Conservation (phyloP, 345 rosid species). For the Pistacia atlantica region DNA sequence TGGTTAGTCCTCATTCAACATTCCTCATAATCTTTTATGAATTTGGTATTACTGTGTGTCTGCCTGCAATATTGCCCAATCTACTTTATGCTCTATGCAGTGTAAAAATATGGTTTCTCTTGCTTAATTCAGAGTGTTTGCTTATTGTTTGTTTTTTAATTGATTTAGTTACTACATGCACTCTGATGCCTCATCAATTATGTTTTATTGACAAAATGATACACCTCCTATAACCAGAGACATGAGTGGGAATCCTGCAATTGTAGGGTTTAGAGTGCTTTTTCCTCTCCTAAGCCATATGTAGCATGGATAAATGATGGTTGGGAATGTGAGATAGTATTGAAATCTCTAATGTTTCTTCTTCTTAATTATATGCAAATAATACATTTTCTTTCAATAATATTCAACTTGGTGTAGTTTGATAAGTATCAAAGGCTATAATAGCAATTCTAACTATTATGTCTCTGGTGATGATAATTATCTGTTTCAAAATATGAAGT, state of each 20-base stretch:
- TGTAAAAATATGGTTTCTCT: neutral
- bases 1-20: conserved; percentile 57
- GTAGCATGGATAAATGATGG: neutral
- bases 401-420: neutral
- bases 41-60: neutral
- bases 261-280: neutral
- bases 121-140: neutral
- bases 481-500: neutral
- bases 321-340: neutral
- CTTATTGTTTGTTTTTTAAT: neutral
- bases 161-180: neutral
- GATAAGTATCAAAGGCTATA: neutral
- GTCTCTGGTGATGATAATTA: neutral
- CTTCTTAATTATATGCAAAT: neutral
- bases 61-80: neutral
- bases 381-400: neutral
- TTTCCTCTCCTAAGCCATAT: neutral
- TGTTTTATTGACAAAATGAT: neutral
- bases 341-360: neutral
- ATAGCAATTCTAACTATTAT: neutral
- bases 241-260: neutral
- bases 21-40: neutral
- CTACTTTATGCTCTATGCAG: neutral
- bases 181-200: neutral
- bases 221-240: neutral